Evolutionary conservation across 495 filamentous ascomycete species (phyloP).

Genomic region (Annulohypoxylon maeteangense): DNA sequence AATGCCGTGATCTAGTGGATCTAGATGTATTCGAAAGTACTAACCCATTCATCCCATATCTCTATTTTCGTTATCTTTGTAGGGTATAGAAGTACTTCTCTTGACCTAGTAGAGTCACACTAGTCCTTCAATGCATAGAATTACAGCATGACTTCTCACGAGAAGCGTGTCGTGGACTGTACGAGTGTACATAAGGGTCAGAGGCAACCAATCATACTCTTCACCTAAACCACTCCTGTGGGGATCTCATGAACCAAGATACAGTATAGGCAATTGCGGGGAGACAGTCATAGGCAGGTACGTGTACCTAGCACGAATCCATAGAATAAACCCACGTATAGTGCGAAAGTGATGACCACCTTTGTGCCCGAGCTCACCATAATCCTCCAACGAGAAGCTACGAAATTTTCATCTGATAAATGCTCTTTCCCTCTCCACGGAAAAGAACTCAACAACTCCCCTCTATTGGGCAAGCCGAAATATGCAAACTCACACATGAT

Average conservation of each 20-base stretch:
- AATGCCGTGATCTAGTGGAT: not conserved
- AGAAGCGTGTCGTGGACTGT: not conserved
- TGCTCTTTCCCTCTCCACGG: too few relatives aligned
- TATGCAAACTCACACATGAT: not conserved
- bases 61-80: too few relatives aligned
- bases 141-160: not conserved
- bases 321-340: not conserved
- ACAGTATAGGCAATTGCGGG: not conserved
- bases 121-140: not conserved
- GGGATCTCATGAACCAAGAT: not conserved
- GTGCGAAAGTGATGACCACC: not conserved
- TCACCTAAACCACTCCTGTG: not conserved
- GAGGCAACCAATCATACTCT: not conserved
- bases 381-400: too few relatives aligned
- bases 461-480: not conserved
- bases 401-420: too few relatives aligned
- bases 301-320: not conserved
- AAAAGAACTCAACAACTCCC: not conserved
- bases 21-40: not conserved
- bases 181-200: not conserved
- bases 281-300: not conserved
- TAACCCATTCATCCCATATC: not conserved
- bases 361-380: not conserved
- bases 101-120: too few relatives aligned
- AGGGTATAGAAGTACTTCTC: not conserved